Conservation (phyloP, 495 filamentous ascomycete species). For the Tuber borchii region DNA sequence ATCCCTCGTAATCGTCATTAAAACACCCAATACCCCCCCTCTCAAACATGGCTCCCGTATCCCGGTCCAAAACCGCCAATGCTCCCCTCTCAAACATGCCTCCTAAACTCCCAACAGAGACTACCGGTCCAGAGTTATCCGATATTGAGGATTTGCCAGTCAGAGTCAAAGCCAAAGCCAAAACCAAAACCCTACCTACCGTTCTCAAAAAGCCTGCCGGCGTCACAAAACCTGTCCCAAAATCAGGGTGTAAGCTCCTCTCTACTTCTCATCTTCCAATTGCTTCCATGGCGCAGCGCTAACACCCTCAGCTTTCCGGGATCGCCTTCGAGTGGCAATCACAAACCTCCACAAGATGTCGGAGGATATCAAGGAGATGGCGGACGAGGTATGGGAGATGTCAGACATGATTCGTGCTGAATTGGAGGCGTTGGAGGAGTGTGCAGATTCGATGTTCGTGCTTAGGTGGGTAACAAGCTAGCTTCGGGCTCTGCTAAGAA, state of each 20-base stretch:
- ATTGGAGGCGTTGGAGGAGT: neutral
- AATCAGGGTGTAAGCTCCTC: neutral
- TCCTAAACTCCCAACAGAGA: too few species aligned
- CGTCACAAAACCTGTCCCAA: neutral
- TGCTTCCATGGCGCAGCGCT: too few species aligned
- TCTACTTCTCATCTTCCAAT: too few species aligned
- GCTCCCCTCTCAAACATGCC: too few species aligned
- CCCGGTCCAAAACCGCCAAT: too few species aligned
- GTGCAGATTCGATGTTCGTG: neutral
- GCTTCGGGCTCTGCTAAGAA: neutral
- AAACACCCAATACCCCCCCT: neutral
- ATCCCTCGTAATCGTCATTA: neutral
- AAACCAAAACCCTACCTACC: too few species aligned
- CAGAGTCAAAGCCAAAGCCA: too few species aligned
- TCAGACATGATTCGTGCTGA: neutral
- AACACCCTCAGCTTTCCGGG: neutral
- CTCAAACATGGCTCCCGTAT: neutral
- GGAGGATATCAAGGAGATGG: neutral
- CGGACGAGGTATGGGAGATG: neutral
- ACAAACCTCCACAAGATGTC: neutral
- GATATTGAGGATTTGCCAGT: too few species aligned
- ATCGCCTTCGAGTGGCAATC: neutral
- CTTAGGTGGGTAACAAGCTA: neutral
- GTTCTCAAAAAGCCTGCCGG: neutral
- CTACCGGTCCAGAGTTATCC: too few species aligned